Conservation (phyloP, 2,329 filamentous ascomycete species). For the Didymella exigua region DNA sequence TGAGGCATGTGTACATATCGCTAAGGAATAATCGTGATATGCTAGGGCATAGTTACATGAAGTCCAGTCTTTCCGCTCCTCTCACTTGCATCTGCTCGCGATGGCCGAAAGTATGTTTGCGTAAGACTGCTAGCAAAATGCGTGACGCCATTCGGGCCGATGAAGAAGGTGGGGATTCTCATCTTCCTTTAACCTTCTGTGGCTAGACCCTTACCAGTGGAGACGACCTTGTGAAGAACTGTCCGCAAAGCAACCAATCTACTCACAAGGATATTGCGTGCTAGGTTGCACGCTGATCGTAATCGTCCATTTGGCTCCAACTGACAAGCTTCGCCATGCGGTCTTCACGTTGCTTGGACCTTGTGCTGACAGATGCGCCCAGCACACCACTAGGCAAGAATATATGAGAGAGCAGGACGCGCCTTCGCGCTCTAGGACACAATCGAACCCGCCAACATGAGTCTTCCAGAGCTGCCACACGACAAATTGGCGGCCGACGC, state of each 20-base stretch:
- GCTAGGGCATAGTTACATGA: no score
- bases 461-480: neutral
- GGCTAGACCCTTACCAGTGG: constrained; percentile 8
- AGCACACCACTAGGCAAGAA: neutral
- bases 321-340: constrained; percentile 26
- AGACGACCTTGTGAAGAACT: constrained; percentile 3
- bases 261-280: constrained; percentile 26
- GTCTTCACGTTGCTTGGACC: constrained; percentile 20
- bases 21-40: no score
- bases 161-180: constrained; percentile 1
- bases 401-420: neutral
- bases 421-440: neutral
- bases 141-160: constrained; percentile 1
- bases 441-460: neutral
- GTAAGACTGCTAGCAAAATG: neutral
- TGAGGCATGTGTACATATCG: no score
- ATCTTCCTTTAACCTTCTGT: neutral
- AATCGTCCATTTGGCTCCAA: constrained; percentile 3
- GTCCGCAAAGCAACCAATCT: constrained; percentile 25
- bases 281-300: constrained; percentile 21
- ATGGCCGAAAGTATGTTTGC: neutral
- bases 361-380: constrained; percentile 1
- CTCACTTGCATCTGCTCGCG: no score
- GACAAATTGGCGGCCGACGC: constrained; percentile 22
- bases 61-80: no score